These are phyloP conservation scores for Iris pallida DNA, from an alignment of 116 monocot genomes.

Conservation along the genomic window DNA sequence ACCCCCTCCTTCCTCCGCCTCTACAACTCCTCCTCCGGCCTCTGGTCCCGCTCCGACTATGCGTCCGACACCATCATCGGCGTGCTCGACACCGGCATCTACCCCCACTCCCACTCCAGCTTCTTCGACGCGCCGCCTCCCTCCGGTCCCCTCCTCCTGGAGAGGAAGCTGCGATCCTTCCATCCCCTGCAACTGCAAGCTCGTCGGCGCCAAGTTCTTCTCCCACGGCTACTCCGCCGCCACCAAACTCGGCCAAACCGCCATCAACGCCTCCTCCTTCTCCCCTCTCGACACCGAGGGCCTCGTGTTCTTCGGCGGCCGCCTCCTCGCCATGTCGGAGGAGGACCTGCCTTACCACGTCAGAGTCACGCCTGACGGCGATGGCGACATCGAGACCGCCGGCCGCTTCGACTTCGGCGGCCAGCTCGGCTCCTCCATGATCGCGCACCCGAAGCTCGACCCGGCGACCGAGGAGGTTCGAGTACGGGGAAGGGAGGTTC, in stretches of 20 bases:
- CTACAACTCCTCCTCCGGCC: slow-evolving; percentile 38
- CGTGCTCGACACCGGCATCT: slow-evolving; percentile 84
- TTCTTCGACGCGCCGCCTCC: slow-evolving; percentile 43
- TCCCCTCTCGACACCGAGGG: slow-evolving; percentile 89
- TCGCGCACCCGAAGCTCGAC: too few species aligned
- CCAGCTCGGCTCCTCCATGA: too few species aligned
- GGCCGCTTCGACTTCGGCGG: too few species aligned
- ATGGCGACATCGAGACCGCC: too few species aligned
- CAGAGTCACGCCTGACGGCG: too few species aligned
- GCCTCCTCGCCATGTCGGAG: too few species aligned
- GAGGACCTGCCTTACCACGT: too few species aligned
- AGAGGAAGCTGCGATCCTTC: slow-evolving; percentile 39
- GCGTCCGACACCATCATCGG: slow-evolving; percentile 62
- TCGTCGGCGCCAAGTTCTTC: slow-evolving; percentile 79
- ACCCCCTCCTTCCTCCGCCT: slow-evolving; percentile 67
- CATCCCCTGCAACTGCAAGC: slow-evolving; percentile 61
- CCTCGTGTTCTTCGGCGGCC: too few species aligned
- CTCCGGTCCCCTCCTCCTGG: slow-evolving; percentile 41
- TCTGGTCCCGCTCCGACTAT: slow-evolving; percentile 60
- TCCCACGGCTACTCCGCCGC: slow-evolving; percentile 66
- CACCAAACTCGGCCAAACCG: slow-evolving; percentile 22
- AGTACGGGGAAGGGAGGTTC: too few species aligned
- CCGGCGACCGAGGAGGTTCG: too few species aligned
- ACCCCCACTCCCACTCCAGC: slow-evolving; percentile 34
- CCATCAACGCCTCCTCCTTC: slow-evolving; percentile 62